phyloP scores from a whole-genome alignment of 1,139 yeast species.

The Saccharomyces pastorianus region DNA sequence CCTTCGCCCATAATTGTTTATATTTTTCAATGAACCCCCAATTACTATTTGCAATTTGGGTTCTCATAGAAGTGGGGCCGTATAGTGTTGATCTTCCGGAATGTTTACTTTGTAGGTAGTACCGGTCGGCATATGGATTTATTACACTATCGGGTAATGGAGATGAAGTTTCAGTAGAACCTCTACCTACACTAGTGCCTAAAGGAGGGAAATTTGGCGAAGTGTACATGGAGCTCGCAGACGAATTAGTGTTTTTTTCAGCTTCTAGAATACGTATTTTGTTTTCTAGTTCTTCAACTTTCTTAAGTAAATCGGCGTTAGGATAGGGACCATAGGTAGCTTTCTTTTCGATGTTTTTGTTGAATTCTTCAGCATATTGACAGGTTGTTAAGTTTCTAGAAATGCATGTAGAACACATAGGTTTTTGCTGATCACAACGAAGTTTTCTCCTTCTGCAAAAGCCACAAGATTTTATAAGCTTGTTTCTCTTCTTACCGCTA shows the following conservation, averaged over 20 bases:
- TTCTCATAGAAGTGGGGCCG: conserved; percentile 26
- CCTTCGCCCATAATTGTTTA: conserved; percentile 19
- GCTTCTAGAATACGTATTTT: neutral
- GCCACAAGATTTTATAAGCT: conserved; percentile 27
- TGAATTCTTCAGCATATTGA: conserved; percentile 17
- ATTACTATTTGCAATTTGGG: conserved; percentile 13
- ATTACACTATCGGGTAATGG: neutral
- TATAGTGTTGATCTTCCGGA: conserved; percentile 16
- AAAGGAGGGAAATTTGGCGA: neutral
- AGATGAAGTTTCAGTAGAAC: neutral
- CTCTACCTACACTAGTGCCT: neutral
- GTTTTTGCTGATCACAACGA: conserved; percentile 28
- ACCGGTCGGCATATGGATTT: conserved; percentile 16
- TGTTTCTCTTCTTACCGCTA: conserved; percentile 14
- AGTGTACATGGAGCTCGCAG: neutral
- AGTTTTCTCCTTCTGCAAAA: conserved; percentile 29
- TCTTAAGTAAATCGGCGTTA: neutral
- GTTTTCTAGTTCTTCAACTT: conserved; percentile 3
- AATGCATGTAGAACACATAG: conserved; percentile 23
- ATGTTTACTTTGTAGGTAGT: conserved; percentile 11
- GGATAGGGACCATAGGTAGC: neutral
- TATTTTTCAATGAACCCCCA: conserved; percentile 19
- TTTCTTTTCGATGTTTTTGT: neutral
- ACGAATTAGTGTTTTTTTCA: neutral
- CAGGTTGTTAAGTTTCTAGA: conserved; percentile 21